These are phyloP conservation scores for Fusarium solani-melongenae DNA, from an alignment of 2,329 filamentous ascomycete species.

Conservation along the genomic window DNA sequence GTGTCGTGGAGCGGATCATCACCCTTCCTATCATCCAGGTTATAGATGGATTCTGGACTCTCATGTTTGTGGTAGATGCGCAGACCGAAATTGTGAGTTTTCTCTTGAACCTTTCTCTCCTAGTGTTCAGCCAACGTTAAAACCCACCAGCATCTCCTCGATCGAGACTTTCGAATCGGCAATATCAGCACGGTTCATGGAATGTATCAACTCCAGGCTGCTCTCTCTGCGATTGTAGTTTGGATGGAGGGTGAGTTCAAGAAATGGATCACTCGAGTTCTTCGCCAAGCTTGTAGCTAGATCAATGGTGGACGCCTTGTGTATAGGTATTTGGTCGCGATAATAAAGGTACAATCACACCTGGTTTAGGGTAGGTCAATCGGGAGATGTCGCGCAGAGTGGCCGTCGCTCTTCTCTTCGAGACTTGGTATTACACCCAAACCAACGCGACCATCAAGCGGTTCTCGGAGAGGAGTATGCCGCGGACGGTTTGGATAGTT, in stretches of 20 bases:
- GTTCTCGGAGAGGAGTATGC: too few relatives aligned
- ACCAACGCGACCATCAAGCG: too few relatives aligned
- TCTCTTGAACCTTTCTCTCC: background rate
- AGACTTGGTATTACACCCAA: too few relatives aligned
- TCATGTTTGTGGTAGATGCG: conserved; percentile 13
- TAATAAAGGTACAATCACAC: too few relatives aligned
- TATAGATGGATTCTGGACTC: background rate
- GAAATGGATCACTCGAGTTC: conserved; percentile 7
- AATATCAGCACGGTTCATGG: conserved; percentile 2
- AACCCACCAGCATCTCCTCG: background rate
- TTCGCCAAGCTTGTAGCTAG: background rate
- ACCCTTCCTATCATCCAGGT: conserved; percentile 17
- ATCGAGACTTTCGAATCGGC: conserved; percentile 14
- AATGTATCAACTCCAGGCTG: conserved; percentile 19
- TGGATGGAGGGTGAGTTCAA: conserved; percentile 13
- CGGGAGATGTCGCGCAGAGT: too few relatives aligned
- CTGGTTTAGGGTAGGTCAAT: too few relatives aligned
- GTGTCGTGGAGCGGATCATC: background rate
- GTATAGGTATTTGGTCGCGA: too few relatives aligned
- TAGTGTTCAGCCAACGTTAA: background rate
- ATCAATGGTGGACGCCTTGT: background rate
- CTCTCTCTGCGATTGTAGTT: background rate
- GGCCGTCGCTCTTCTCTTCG: too few relatives aligned
- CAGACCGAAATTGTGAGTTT: conserved; percentile 12
- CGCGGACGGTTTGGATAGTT: too few relatives aligned